Evolutionary conservation across 768 basidiomycete species (phyloP).

Genomic region (Hebeloma cylindrosporum): DNA sequence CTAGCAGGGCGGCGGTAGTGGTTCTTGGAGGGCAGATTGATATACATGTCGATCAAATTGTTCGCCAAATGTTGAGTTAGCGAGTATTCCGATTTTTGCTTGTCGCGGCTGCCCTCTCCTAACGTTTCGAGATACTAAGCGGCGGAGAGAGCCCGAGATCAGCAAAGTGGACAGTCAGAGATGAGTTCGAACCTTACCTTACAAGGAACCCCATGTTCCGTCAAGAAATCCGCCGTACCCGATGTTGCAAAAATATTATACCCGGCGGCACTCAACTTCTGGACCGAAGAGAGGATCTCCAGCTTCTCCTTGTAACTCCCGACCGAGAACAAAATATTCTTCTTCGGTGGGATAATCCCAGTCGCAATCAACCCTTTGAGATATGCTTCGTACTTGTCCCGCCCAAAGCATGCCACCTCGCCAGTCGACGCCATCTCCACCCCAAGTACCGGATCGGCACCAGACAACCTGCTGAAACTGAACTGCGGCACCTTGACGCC

Average conservation of each 20-base stretch:
- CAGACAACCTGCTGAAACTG: constrained; percentile 94
- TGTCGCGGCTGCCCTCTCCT: constrained; percentile 66
- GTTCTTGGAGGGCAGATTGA: constrained; percentile 98
- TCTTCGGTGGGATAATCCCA: constrained; percentile 91
- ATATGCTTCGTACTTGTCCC: constrained; percentile 97
- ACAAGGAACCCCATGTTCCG: constrained; percentile 95
- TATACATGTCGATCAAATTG: constrained; percentile 98
- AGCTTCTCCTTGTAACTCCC: constrained; percentile 98
- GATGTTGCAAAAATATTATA: constrained; percentile 97
- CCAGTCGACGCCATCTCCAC: constrained; percentile 99
- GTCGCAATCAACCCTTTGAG: constrained; percentile 96
- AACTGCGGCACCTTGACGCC: constrained; percentile 99
- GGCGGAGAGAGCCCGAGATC: background rate
- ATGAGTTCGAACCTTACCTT: too few species aligned
- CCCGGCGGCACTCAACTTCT: constrained; percentile 90
- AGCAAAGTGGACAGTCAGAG: too few species aligned
- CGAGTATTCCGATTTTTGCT: constrained; percentile 97
- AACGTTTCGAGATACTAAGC: constrained; percentile 92
- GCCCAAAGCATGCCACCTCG: constrained; percentile 98
- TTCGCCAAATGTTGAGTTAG: constrained; percentile 95
- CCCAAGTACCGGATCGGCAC: constrained; percentile 95
- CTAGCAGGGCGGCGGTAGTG: constrained; percentile 95
- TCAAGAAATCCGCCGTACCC: constrained; percentile 96
- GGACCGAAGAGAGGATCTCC: constrained; percentile 91
- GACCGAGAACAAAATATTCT: constrained; percentile 96